phyloP scores from a whole-genome alignment of 2,329 filamentous ascomycete species.

The Fusarium sp. region DNA sequence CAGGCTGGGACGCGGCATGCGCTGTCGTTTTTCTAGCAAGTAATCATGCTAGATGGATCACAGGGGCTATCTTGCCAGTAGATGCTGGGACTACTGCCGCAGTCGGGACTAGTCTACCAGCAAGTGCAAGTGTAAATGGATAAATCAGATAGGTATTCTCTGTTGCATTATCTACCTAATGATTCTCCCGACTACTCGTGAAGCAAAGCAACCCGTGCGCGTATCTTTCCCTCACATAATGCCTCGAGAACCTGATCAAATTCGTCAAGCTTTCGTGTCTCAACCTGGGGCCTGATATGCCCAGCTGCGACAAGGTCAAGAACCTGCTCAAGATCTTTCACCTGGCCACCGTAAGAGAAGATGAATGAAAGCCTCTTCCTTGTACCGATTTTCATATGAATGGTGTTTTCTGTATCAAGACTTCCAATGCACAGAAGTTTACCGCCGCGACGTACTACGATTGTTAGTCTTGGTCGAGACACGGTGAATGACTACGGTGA shows the following conservation, averaged over 20 bases:
- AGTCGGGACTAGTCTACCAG: constrained; percentile 40
- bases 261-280: constrained; percentile 24
- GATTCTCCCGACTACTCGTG: too few species aligned
- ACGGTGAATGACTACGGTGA: neutral
- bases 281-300: constrained; percentile 30
- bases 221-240: constrained; percentile 18
- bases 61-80: constrained; percentile 58
- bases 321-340: constrained; percentile 57
- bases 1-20: constrained; percentile 60
- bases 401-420: constrained; percentile 56
- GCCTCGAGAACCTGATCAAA: constrained; percentile 31
- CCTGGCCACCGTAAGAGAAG: constrained; percentile 61
- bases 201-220: constrained; percentile 16
- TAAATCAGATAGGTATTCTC: too few species aligned
- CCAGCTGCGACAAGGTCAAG: constrained; percentile 34
- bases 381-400: constrained; percentile 62
- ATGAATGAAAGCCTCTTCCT: constrained; percentile 59
- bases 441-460: constrained; percentile 43
- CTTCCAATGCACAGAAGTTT: constrained; percentile 60
- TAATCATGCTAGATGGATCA: constrained; percentile 62
- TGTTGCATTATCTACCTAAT: too few species aligned
- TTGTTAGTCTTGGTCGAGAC: neutral
- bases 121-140: constrained; percentile 49
- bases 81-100: constrained; percentile 59
- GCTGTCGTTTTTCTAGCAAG: constrained; percentile 59